Conservation (phyloP, 192 early-diverging fungal genomes). For the Rhizophagus prolifer region DNA sequence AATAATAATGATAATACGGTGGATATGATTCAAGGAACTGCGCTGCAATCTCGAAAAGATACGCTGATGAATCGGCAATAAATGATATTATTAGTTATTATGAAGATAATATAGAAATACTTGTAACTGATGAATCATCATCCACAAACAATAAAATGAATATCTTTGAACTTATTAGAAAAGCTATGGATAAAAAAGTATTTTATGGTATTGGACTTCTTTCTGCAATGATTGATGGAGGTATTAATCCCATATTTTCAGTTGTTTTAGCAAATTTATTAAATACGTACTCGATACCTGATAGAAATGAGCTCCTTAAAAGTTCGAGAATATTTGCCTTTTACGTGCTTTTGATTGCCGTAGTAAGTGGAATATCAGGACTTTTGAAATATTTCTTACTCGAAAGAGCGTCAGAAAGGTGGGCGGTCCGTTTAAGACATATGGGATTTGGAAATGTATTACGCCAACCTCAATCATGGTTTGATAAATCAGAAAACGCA, state of each 20-base stretch:
- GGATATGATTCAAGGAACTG: slow-evolving; percentile 6
- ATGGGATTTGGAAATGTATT: slow-evolving; percentile 16
- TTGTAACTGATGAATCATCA: background rate
- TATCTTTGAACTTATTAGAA: background rate
- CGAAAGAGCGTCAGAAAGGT: slow-evolving; percentile 19
- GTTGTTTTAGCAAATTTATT: slow-evolving; percentile 15
- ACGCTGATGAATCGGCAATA: slow-evolving; percentile 7
- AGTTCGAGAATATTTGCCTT: background rate
- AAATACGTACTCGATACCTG: slow-evolving; percentile 1
- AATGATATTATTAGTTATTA: slow-evolving; percentile 28
- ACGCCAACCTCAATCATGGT: slow-evolving; percentile 27
- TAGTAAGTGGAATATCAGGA: slow-evolving; percentile 9
- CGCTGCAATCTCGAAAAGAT: background rate
- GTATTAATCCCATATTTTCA: slow-evolving; percentile 24
- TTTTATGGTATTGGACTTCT: slow-evolving; percentile 2
- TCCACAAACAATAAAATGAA: background rate
- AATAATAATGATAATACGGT: background rate
- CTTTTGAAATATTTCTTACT: slow-evolving; percentile 18
- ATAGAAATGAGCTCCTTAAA: background rate
- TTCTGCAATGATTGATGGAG: slow-evolving; percentile 7
- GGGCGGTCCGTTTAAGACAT: slow-evolving; percentile 15
- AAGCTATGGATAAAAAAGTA: slow-evolving; percentile 9
- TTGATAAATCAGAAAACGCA: slow-evolving; percentile 24
- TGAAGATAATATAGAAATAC: slow-evolving; percentile 1
- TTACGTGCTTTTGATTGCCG: slow-evolving; percentile 3